Evolutionary conservation across 1,284 basidiomycete genomes (phyloP), one percentile per base, ranked within the genome.

Genomic region (Boletellus deceptivus): DNA sequence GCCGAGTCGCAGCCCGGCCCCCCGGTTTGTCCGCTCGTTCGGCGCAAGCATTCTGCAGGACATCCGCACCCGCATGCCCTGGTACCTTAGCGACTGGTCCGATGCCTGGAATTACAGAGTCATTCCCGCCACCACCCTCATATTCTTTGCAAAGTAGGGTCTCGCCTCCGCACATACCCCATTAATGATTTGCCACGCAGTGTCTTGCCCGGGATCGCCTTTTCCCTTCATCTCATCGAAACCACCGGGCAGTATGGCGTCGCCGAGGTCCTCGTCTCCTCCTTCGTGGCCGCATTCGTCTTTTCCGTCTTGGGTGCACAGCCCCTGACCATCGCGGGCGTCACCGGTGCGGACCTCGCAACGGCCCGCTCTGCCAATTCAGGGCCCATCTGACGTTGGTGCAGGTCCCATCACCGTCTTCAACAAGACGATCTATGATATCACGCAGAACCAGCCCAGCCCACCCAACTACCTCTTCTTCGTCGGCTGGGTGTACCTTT

Each of bases 141-240:
- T 89, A 49, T 90, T 90, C 69, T 91, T 89, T 60, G 81, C 86
- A 59, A 91, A 90, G 86, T 89, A 63, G 55, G 82, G 11, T 62
- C 46, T 55, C 41, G 65, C 10, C 6, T 40, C 33, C 33, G 17
- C n/a, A 25, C 17, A 18, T 41, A 25, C 20, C 40, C 41, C 4
- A 45, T 33, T 6, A 11, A 29, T 61, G 5, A 48, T 37, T 52
- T 16, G 24, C 50, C 33, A 31, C 39, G 7, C 55, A 87, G 86
- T 55, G 86, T 94, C 22, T 78, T 96, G 42, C 93, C 94, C 3
- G 93, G 91, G 8, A 86, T 97, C 44, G 93, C 95, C 1, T 98
- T 98, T 68, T 91, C 93, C 17, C 72, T 98, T 41, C 93, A 98
- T 65, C 78, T 98, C 44, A 95, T 97, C 68, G 90, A 96, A 68